These are phyloP conservation scores for Vigna unguiculata DNA, from an alignment of 306 rosid genomes.

Conservation along the genomic window DNA sequence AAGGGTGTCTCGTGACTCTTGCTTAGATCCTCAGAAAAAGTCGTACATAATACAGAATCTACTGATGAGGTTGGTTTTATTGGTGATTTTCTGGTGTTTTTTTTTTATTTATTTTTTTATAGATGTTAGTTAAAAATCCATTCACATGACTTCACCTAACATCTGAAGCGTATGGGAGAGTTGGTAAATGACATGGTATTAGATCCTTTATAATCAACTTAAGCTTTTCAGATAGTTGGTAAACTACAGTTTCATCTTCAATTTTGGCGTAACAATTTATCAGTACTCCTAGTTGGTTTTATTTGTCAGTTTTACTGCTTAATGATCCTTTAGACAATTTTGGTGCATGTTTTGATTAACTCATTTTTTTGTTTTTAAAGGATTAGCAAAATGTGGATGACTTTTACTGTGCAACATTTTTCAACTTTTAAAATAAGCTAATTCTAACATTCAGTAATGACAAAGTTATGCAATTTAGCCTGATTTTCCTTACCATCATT, in stretches of 20 bases:
- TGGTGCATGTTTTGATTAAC: not conserved
- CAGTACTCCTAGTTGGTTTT: slow-evolving; percentile 31
- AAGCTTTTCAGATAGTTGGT: slow-evolving; percentile 12
- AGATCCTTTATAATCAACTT: not conserved
- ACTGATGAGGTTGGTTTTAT: slow-evolving; percentile 72
- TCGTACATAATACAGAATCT: slow-evolving; percentile 80
- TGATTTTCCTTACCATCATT: slow-evolving; percentile 26
- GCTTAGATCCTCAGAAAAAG: slow-evolving; percentile 71
- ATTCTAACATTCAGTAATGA: slow-evolving; percentile 8
- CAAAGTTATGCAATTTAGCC: slow-evolving; percentile 21
- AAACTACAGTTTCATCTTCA: not conserved
- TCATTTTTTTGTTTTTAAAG: slow-evolving; percentile 4
- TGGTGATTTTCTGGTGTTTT: slow-evolving; percentile 19
- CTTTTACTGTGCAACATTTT: slow-evolving; percentile 24
- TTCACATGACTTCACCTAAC: not conserved
- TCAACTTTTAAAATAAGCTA: slow-evolving; percentile 8
- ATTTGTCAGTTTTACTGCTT: slow-evolving; percentile 23
- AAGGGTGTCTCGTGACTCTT: slow-evolving; percentile 77
- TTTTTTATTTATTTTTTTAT: slow-evolving; percentile 31
- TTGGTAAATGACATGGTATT: not conserved
- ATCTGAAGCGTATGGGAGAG: not conserved
- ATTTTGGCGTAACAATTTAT: slow-evolving; percentile 38
- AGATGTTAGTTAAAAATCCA: not conserved
- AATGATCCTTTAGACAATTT: not conserved
- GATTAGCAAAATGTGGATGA: slow-evolving; percentile 8